A percentile compares a stretch with the other conserved stretches of the same genome.
Conservation (phyloP, 176 grass and related monocot genomes). For the Cenchrus fungigraminus region DNA sequence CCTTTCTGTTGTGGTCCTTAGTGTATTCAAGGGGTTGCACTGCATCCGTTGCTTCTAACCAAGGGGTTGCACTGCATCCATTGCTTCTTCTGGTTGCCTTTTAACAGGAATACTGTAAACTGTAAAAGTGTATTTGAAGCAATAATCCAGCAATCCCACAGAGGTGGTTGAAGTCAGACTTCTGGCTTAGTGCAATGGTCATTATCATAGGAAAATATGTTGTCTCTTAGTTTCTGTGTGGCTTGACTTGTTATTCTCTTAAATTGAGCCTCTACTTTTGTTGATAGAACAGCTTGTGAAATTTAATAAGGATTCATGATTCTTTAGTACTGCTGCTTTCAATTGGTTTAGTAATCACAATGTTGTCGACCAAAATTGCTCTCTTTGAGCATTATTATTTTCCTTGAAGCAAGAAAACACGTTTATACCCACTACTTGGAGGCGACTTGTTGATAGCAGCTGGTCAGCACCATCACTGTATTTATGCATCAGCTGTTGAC, state of each 20-base stretch:
- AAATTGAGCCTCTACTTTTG: constrained; percentile 25
- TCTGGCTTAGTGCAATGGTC: constrained; percentile 21
- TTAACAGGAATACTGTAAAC: constrained; percentile 12
- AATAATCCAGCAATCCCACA: background rate
- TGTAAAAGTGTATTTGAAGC: constrained; percentile 24
- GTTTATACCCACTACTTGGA: constrained; percentile 11
- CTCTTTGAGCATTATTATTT: constrained; percentile 6
- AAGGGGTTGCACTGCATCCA: constrained; percentile 10
- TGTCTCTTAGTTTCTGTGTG: constrained; percentile 19
- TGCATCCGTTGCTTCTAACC: constrained; percentile 15
- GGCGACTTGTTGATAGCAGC: constrained; percentile 30
- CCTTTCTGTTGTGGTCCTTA: constrained; percentile 44
- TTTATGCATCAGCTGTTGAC: background rate
- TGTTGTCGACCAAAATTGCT: background rate
- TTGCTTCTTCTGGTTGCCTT: constrained; percentile 31
- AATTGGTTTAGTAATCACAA: background rate
- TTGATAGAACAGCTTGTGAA: background rate
- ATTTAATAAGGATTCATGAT: background rate
- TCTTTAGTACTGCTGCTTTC: background rate
- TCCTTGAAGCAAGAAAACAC: constrained; percentile 17
- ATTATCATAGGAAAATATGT: constrained; percentile 16
- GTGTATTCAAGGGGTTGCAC: constrained; percentile 27
- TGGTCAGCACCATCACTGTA: constrained; percentile 8
- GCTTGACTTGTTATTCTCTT: constrained; percentile 9
- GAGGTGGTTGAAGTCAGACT: constrained; percentile 26